phyloP scores from a whole-genome alignment of 2,329 filamentous ascomycete species.

The Exophiala alcalophila region DNA sequence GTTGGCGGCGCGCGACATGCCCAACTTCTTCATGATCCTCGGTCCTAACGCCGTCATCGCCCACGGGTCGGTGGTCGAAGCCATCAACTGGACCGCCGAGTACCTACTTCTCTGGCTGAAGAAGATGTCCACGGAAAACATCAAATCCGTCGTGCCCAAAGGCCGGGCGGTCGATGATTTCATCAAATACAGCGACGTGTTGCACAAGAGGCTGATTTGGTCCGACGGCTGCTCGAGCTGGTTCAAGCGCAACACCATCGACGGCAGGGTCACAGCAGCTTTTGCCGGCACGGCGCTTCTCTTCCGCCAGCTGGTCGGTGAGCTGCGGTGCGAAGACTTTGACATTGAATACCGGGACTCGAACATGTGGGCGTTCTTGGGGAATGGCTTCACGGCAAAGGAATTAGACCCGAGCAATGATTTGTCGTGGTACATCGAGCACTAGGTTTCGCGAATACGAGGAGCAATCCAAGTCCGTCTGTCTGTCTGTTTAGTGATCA shows the following conservation, averaged over 20 bases:
- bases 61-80: constrained; percentile 32
- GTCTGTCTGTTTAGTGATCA: no score
- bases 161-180: constrained; percentile 34
- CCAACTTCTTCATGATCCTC: constrained; percentile 37
- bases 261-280: constrained; percentile 19
- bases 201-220: constrained; percentile 34
- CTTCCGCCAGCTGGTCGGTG: constrained; percentile 33
- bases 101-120: constrained; percentile 34
- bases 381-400: constrained; percentile 41
- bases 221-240: constrained; percentile 19
- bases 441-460: no score
- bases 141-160: constrained; percentile 33
- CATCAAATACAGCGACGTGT: constrained; percentile 34
- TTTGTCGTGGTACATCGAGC: constrained; percentile 4
- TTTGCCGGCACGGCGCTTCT: constrained; percentile 33
- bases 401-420: constrained; percentile 31
- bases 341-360: constrained; percentile 16
- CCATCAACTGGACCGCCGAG: constrained; percentile 29
- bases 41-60: constrained; percentile 33
- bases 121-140: constrained; percentile 36
- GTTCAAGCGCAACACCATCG: constrained; percentile 20
- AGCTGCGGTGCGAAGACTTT: constrained; percentile 34
- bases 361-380: constrained; percentile 29
- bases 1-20: constrained; percentile 30
- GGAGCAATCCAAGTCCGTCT: no score